Evolutionary conservation across 345 rosid species (phyloP), one percentile per base, ranked within the genome.

Genomic region (Balakata baccata): DNA sequence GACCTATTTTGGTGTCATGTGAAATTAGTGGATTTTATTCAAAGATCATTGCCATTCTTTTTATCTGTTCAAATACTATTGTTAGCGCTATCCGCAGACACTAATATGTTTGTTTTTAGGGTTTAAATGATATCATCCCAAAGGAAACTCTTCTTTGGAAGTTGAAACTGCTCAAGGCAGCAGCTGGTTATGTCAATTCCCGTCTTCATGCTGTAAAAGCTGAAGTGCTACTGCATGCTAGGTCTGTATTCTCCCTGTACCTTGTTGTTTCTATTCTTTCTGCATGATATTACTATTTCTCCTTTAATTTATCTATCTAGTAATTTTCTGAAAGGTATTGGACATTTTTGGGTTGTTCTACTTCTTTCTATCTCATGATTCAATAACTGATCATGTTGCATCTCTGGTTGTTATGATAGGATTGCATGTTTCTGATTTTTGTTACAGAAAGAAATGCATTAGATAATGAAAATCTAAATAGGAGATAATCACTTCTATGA

Each of bases 141-240:
- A 85, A 80, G 72, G 93, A 86, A 62, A 85, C 96, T 53, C 87
- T 93, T 77, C 76, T 85, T 79, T 91, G 97, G 97, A 93, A 87
- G 83, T 80, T 93, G 68, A 86, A 87, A 73, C 66, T 89, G 79
- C 83, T 93, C 63, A 87, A 86, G 79, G 66, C 88, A 11, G 94
- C 85, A 38, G 80, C 89, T 64, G 86, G 90, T 69, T 91, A 88
- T 83, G 80, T 91, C 41, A 89, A 93, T 85, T 88, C 98, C 51
- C 90, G 87, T 49, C 87, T 93, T 63, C 89, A 93, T 78, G 94
- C 97, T 65, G 89, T 93, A 75, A 80, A 83, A 79, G 97, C 98
- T 7, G 92, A 93, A 87, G 90, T 86, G 46, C 84, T 93, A 68
- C 61, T 93, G 72, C 91, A 89, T 39, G 88, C 90, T 34, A 86